Percentiles rank a stretch among this genome's conserved stretches.
These are phyloP conservation scores for Zygnema cylindricum DNA, from an alignment of 139 green algal species.

Conservation along the genomic window DNA sequence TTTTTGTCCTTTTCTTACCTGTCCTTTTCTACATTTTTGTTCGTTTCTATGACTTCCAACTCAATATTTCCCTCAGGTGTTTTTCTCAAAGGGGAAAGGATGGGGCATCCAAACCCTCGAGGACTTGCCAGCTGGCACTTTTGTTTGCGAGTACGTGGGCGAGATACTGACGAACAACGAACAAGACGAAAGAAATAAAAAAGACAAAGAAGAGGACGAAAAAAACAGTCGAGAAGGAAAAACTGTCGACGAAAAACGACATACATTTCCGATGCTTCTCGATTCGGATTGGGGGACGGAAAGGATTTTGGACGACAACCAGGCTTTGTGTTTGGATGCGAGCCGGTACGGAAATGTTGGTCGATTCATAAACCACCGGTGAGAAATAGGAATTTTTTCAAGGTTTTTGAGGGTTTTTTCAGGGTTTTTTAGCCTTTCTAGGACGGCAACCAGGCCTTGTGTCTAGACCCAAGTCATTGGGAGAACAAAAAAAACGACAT, in stretches of 20 bases:
- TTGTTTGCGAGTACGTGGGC: slow-evolving; percentile 61
- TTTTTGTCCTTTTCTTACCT: no score
- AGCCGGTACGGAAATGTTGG: slow-evolving; percentile 35
- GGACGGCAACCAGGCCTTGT: slow-evolving; percentile 15
- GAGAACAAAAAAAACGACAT: no score
- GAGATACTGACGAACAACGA: slow-evolving; percentile 63
- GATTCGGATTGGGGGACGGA: slow-evolving; percentile 46
- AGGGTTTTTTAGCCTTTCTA: no score
- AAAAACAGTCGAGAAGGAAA: background rate
- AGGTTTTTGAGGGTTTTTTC: no score
- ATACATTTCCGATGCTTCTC: slow-evolving; percentile 30
- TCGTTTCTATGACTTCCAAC: no score
- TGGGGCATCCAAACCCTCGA: slow-evolving; percentile 53
- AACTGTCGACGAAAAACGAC: background rate
- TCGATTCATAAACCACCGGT: slow-evolving; percentile 55
- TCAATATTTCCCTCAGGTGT: no score
- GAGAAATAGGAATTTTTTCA: no score
- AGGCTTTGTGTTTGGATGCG: slow-evolving; percentile 31
- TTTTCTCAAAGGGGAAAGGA: slow-evolving; percentile 53
- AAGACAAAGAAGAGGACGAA: slow-evolving; percentile 47
- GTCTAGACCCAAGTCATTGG: slow-evolving; percentile 9
- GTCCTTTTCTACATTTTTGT: no score
- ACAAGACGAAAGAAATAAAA: slow-evolving; percentile 38
- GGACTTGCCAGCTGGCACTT: slow-evolving; percentile 43
- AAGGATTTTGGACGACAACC: background rate